phyloP scores from a whole-genome alignment of 306 rosid species.

The Casuarina equisetifolia region DNA sequence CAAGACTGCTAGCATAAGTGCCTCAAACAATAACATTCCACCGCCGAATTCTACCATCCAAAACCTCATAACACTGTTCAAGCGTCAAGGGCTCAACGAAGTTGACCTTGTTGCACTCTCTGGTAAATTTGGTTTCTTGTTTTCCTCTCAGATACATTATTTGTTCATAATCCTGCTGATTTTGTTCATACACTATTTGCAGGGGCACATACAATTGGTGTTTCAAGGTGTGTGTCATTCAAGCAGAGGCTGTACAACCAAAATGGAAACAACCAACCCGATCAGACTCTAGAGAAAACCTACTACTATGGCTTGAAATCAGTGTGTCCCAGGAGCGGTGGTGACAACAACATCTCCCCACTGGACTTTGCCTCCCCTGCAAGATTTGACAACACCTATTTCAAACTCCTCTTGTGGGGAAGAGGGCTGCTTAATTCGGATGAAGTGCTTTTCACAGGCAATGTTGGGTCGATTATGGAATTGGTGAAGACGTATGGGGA shows the following conservation, averaged over 20 bases:
- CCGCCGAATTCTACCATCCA: slow-evolving; percentile 66
- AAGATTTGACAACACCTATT: slow-evolving; percentile 67
- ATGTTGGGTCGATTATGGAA: slow-evolving; percentile 32
- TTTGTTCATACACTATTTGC: background rate
- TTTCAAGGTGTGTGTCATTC: slow-evolving; percentile 75
- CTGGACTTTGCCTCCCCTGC: slow-evolving; percentile 77
- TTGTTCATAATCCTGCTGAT: no score
- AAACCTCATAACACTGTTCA: slow-evolving; percentile 53
- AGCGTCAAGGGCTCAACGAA: slow-evolving; percentile 81
- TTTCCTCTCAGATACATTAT: no score
- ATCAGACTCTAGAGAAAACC: slow-evolving; percentile 51
- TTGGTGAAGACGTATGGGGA: slow-evolving; percentile 59
- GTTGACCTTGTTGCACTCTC: slow-evolving; percentile 83
- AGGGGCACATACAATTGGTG: slow-evolving; percentile 87
- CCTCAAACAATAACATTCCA: slow-evolving; percentile 70
- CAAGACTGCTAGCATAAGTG: slow-evolving; percentile 57
- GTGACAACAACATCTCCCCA: slow-evolving; percentile 65
- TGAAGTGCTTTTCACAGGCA: slow-evolving; percentile 70
- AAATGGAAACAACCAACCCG: slow-evolving; percentile 77
- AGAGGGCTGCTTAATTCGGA: slow-evolving; percentile 78
- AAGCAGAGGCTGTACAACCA: slow-evolving; percentile 86
- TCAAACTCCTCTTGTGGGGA: slow-evolving; percentile 61
- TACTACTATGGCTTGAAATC: slow-evolving; percentile 67
- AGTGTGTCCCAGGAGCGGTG: slow-evolving; percentile 67
- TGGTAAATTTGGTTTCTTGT: slow-evolving; percentile 29